These are phyloP conservation scores for Fusarium sp. DNA, from an alignment of 2,329 filamentous ascomycete species.

Conservation along the genomic window DNA sequence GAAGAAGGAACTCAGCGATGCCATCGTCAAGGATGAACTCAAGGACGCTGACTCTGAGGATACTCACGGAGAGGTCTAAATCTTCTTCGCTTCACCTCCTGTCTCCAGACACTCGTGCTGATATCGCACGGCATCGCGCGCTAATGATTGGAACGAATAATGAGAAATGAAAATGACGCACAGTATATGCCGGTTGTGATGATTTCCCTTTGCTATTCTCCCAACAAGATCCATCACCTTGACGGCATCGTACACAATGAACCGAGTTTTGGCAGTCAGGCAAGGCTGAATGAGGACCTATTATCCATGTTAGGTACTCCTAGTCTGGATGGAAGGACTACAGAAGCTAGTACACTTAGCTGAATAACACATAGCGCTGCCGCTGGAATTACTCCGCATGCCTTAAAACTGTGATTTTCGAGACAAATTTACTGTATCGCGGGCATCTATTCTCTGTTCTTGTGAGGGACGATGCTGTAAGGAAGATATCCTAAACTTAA, in stretches of 20 bases:
- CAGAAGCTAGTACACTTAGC: slow-evolving; percentile 7
- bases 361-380: not conserved
- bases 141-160: not conserved
- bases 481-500: too few relatives aligned
- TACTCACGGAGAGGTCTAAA: slow-evolving; percentile 1
- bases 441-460: too few relatives aligned
- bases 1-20: slow-evolving; percentile 35
- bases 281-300: not conserved
- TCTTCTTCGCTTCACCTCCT: not conserved
- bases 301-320: not conserved
- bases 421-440: not conserved
- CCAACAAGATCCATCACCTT: slow-evolving; percentile 14
- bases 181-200: slow-evolving; percentile 3
- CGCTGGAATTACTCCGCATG: not conserved
- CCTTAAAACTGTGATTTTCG: not conserved
- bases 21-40: slow-evolving; percentile 31
- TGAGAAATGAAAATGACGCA: not conserved
- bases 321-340: not conserved
- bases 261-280: slow-evolving; percentile 18
- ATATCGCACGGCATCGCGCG: slow-evolving; percentile 4
- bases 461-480: not conserved
- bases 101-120: not conserved
- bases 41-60: not conserved
- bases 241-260: slow-evolving; percentile 16
- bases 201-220: slow-evolving; percentile 3